Evolutionary conservation across 345 rosid genomes (phyloP), one percentile per base, ranked within the genome.

Genomic region (Excoecaria agallocha): DNA sequence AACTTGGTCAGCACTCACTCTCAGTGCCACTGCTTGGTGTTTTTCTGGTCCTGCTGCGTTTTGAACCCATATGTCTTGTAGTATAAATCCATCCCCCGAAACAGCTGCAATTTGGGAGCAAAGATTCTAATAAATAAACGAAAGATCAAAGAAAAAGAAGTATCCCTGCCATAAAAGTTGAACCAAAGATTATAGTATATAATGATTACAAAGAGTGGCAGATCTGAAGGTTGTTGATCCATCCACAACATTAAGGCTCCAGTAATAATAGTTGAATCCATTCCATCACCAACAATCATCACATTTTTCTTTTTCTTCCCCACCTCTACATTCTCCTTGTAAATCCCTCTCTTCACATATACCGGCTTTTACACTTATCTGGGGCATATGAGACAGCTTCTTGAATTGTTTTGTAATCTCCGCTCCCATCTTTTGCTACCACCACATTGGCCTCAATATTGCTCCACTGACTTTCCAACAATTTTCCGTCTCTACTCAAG

Each of bases 251-350:
- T 69, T 68, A 43, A 49, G 73, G 52, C 74, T 76, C 74, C 74
- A 5, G 78, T 76, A 50, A 76, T 59, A 54, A 60, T 69, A 10
- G 69, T 76, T 19, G 15, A 59, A 50, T 59, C 59, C 78, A 59
- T 76, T 9, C 78, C 78, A 68, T 76, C 78, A 38, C 78, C 78
- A 39, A 51, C 46, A 20, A 76, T 68, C 78, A 69, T 76, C 9
- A 69, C 59, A 69, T 76, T 76, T 6, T 68, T 69, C 69, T 76
- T 76, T 12, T 68, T 69, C 74, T 76, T 76, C 12, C 69, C 78
- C 37, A 76, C 66, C 16, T 69, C 78, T 4, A 76, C 74, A 68
- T 76, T 76, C 74, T 76, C 78, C 39, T 15, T 38, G 12, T 69
- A 76, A 20, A 1, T 61, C 51, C 78, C 74, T 50, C n/a, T 55